Evolutionary conservation across 192 early-diverging fungal genomes (phyloP).

Genomic region (Umbelopsis vinacea): DNA sequence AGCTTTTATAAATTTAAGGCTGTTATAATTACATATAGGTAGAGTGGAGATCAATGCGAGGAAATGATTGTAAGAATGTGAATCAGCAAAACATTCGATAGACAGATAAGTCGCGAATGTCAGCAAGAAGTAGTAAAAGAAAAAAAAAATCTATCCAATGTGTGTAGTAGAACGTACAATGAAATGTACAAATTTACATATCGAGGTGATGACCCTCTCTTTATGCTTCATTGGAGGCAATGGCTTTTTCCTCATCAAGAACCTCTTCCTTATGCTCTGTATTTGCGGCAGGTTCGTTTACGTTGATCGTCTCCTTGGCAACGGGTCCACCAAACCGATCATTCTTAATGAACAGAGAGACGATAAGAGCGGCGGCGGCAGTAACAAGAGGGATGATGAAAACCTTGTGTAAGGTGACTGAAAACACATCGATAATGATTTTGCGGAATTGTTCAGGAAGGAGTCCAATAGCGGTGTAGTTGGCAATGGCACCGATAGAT

Average conservation of each 20-base stretch:
- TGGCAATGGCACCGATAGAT: conserved; percentile 15
- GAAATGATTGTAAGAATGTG: not conserved
- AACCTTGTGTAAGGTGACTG: conserved; percentile 22
- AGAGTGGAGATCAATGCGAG: too few species aligned
- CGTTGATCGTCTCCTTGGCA: too few species aligned
- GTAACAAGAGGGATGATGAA: conserved; percentile 28
- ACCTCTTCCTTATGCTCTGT: not conserved
- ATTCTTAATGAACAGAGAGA: conserved; percentile 30
- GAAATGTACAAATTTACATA: not conserved
- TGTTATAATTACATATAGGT: too few species aligned
- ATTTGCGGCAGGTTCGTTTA: not conserved
- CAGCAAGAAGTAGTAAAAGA: not conserved
- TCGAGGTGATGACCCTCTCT: not conserved
- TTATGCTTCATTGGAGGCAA: not conserved
- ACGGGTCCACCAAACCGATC: conserved; percentile 13
- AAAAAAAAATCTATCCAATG: not conserved
- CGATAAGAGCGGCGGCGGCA: conserved; percentile 19
- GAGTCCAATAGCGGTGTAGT: conserved; percentile 14
- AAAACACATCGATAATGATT: conserved; percentile 29
- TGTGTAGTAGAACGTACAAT: not conserved
- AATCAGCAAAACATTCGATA: not conserved
- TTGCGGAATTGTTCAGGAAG: conserved; percentile 18
- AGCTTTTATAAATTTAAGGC: too few species aligned
- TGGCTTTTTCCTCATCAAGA: not conserved
- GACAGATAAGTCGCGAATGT: not conserved